These are phyloP conservation scores for Pseudocercospora eumusae DNA, from an alignment of 2,329 filamentous ascomycete species.

Conservation along the genomic window DNA sequence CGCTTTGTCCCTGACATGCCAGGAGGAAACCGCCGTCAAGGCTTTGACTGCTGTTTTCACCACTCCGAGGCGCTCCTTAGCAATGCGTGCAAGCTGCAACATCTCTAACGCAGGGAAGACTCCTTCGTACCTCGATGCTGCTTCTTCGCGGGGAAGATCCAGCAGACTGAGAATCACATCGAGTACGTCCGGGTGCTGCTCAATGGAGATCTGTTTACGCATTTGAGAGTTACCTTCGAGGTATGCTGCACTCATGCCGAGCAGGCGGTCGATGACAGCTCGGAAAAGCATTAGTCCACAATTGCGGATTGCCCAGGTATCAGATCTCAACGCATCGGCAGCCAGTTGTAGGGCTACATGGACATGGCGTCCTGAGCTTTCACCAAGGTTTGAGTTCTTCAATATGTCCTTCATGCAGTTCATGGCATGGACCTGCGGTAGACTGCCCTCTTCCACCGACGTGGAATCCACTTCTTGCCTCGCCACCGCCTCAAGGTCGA, in stretches of 20 bases:
- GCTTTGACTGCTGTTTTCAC: constrained; percentile 61
- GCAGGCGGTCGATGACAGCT: constrained; percentile 75
- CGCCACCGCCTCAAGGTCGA: constrained; percentile 62
- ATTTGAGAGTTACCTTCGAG: constrained; percentile 58
- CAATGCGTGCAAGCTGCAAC: constrained; percentile 69
- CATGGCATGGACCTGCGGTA: constrained; percentile 91
- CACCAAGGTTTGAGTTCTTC: constrained; percentile 74
- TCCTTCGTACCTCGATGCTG: constrained; percentile 54
- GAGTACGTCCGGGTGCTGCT: constrained; percentile 67
- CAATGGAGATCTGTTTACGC: constrained; percentile 64
- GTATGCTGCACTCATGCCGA: constrained; percentile 68
- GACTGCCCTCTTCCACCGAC: constrained; percentile 53
- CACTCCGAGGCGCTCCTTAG: constrained; percentile 56
- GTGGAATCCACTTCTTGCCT: constrained; percentile 31
- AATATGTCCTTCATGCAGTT: constrained; percentile 94
- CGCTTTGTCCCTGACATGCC: constrained; percentile 81
- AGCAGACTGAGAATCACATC: constrained; percentile 65
- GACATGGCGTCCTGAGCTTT: constrained; percentile 71
- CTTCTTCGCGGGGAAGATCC: constrained; percentile 20
- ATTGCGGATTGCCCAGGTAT: constrained; percentile 92
- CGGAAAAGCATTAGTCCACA: constrained; percentile 87
- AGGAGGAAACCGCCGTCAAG: constrained; percentile 69
- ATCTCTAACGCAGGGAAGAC: constrained; percentile 85
- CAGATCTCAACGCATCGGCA: constrained; percentile 73
- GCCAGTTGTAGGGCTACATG: constrained; percentile 76